Evolutionary conservation across 805 yeast species (phyloP), one percentile per base, ranked within the genome.

Genomic region (Zygosaccharomyces gambellarensis): DNA sequence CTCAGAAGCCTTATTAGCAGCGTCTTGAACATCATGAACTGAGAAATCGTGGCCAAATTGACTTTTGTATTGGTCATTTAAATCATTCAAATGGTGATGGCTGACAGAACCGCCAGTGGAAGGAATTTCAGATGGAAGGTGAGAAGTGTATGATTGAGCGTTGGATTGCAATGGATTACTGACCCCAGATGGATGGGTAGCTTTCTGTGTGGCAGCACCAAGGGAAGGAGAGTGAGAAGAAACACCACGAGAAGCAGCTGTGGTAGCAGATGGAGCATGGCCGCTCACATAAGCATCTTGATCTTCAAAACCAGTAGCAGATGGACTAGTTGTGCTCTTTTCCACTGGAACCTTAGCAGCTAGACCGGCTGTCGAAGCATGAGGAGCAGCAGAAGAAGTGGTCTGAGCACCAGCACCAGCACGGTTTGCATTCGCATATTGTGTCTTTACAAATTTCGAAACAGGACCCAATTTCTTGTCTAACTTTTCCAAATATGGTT

Each of bases 401-500:
- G 66, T 59, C 17, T 62, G 56, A 23, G 64, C 55, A 22, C 53
- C 54, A 22, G 63, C 52, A 48, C 63, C 82, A 32, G 87, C 87
- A 53, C 90, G 83, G 79, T 89, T 82, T 46, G 71, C 67, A 56
- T 67, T 66, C 46, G 61, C 55, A 29, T 55, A 49, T 45, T 54
- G 58, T 6, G 80, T 71, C 64, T 77, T 73, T 62, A 85, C 69
- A 61, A 81, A 79, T 31, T 73, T 64, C 36, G 86, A 81, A 49
- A 83, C 80, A 46, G 92, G 92, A 40, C 86, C 85, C 51, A 83
- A 67, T 68, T 80, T 80, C 59, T 76, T 72, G 59, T 79, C 78
- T 55, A 79, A 75, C 57, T 76, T 73, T 54, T 80, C 75, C 54
- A 83, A 61, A 58, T 77, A 77, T 55, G 94, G 94, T 49, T 75